These are phyloP conservation scores for Microstroma glucosiphilum DNA, from an alignment of 1,284 basidiomycete species.

Conservation along the genomic window DNA sequence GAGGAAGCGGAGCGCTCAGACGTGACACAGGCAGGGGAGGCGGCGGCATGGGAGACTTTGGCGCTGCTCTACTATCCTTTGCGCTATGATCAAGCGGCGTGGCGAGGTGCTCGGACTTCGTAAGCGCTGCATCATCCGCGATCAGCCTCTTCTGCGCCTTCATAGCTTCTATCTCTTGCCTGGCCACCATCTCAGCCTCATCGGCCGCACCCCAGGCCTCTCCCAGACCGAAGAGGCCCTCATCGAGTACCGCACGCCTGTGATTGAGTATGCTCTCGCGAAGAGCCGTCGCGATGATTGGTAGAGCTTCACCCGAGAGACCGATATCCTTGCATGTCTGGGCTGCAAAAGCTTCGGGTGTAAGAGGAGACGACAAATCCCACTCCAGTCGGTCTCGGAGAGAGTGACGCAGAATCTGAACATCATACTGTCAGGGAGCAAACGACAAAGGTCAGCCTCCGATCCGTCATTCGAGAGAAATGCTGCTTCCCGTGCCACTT, in stretches of 20 bases:
- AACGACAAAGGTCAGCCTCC: neutral
- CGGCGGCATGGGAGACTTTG: no score
- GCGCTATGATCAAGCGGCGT: neutral
- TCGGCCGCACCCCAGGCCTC: slow-evolving; percentile 18
- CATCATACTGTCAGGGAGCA: slow-evolving; percentile 68
- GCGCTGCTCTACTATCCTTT: no score
- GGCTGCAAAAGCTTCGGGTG: slow-evolving; percentile 76
- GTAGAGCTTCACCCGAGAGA: slow-evolving; percentile 75
- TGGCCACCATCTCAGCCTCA: slow-evolving; percentile 26
- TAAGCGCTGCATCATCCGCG: neutral
- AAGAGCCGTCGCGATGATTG: slow-evolving; percentile 82
- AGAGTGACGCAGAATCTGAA: slow-evolving; percentile 88
- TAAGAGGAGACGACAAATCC: slow-evolving; percentile 87
- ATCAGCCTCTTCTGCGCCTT: slow-evolving; percentile 52
- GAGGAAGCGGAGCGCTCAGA: no score
- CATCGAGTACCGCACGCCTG: slow-evolving; percentile 87
- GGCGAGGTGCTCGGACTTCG: neutral
- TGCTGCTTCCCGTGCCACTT: neutral
- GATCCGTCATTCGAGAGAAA: neutral
- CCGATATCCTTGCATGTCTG: slow-evolving; percentile 81
- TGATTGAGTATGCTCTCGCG: slow-evolving; percentile 89
- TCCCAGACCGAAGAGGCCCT: slow-evolving; percentile 67
- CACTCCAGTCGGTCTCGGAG: slow-evolving; percentile 93
- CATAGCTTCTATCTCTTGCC: slow-evolving; percentile 60
- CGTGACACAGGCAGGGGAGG: no score